Evolutionary conservation across 768 basidiomycete species (phyloP).

Genomic region (Zangia roseola): DNA sequence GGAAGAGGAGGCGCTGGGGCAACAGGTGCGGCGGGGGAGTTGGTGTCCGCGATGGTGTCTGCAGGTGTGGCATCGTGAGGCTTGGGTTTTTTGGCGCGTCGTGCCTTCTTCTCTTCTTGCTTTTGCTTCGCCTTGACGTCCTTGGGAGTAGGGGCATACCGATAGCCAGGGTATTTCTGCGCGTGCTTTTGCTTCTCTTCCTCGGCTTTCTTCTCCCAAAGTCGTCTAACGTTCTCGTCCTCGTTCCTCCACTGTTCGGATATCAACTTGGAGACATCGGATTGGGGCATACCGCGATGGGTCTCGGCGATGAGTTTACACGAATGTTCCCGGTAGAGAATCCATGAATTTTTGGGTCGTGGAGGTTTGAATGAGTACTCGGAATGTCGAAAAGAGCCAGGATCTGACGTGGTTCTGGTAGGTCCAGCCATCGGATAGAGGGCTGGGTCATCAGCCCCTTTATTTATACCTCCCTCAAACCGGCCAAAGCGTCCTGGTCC

Average conservation of each 20-base stretch:
- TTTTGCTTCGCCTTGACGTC: constrained; percentile 28
- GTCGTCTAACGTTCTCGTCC: constrained; percentile 41
- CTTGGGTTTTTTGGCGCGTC: constrained; percentile 23
- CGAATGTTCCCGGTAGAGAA: constrained; percentile 70
- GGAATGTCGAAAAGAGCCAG: constrained; percentile 4
- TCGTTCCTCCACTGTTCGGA: constrained; percentile 65
- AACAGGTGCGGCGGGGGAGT: constrained; percentile 3
- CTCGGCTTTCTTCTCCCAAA: constrained; percentile 56
- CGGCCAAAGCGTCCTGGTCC: constrained; percentile 7
- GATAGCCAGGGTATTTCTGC: constrained; percentile 52
- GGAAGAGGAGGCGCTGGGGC: neutral
- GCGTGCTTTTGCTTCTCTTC: constrained; percentile 52
- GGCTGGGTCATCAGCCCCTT: constrained; percentile 2
- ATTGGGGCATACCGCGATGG: constrained; percentile 46
- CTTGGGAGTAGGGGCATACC: constrained; percentile 42
- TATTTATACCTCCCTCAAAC: constrained; percentile 9
- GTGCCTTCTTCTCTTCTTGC: constrained; percentile 44
- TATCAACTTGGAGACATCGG: constrained; percentile 63
- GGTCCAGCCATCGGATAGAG: constrained; percentile 24
- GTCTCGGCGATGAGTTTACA: constrained; percentile 29
- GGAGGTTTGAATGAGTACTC: constrained; percentile 40
- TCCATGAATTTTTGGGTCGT: constrained; percentile 82
- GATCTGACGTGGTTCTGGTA: constrained; percentile 4
- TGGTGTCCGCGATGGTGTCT: neutral
- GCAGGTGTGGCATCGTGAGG: constrained; percentile 19